Conservation (phyloP, 2,329 filamentous ascomycete species). For the Diaporthe humulicola region DNA sequence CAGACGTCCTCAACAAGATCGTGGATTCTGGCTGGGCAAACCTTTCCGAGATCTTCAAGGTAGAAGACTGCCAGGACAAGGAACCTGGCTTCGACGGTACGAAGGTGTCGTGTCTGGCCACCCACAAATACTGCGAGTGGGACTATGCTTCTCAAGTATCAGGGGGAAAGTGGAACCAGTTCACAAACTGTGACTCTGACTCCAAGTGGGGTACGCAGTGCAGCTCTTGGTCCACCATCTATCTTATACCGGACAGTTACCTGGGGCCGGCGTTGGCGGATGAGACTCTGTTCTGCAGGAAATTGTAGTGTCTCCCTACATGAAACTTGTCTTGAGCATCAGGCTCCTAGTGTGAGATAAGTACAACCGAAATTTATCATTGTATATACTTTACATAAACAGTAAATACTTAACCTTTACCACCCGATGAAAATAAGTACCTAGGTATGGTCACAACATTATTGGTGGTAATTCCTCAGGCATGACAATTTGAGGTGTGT, state of each 20-base stretch:
- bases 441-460: background rate
- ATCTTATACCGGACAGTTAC: background rate
- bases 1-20: constrained; percentile 11
- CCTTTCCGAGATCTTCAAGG: constrained; percentile 22
- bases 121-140: constrained; percentile 23
- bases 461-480: background rate
- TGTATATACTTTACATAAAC: background rate
- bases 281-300: background rate
- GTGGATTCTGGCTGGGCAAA: constrained; percentile 21
- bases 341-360: background rate
- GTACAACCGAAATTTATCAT: no score
- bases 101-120: constrained; percentile 29
- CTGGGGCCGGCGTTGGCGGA: background rate
- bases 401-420: background rate
- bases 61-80: constrained; percentile 12
- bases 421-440: background rate
- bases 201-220: constrained; percentile 9
- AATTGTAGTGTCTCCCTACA: background rate
- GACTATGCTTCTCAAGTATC: constrained; percentile 8
- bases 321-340: background rate
- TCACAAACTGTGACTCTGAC: background rate
- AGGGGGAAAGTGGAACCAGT: background rate
- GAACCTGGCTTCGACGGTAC: constrained; percentile 19
- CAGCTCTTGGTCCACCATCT: constrained; percentile 12
- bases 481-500: background rate